These are phyloP conservation scores for Thalassiosira ordinaria DNA, from an alignment of 352 stramenopile species.

Conservation along the genomic window DNA sequence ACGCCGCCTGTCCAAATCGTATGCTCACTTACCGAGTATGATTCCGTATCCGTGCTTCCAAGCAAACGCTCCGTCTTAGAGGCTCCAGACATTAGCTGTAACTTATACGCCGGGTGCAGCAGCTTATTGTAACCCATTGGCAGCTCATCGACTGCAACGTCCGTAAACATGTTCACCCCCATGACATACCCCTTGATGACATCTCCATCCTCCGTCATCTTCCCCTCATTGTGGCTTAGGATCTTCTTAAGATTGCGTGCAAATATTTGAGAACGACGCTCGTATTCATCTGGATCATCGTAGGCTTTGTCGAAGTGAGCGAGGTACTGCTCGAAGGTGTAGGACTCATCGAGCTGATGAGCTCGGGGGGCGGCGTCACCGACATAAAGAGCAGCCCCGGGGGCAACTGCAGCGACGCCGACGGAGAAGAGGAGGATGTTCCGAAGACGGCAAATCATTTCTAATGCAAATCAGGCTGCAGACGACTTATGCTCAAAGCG, in stretches of 20 bases:
- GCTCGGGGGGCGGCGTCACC: conserved; percentile 19
- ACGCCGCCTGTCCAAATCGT: too few species aligned
- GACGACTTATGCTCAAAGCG: too few species aligned
- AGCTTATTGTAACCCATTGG: conserved; percentile 71
- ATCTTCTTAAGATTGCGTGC: conserved; percentile 65
- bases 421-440: conserved; percentile 24
- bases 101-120: conserved; percentile 36
- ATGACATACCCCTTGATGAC: conserved; percentile 44
- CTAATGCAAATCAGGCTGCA: too few species aligned
- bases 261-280: conserved; percentile 63
- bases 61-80: conserved; percentile 28
- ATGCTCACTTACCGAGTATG: conserved; percentile 47
- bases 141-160: conserved; percentile 65
- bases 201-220: conserved; percentile 26
- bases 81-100: background rate
- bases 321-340: conserved; percentile 71
- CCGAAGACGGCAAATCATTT: conserved; percentile 16
- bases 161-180: conserved; percentile 77
- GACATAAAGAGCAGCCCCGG: background rate
- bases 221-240: conserved; percentile 69
- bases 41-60: conserved; percentile 8
- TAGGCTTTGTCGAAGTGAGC: conserved; percentile 71
- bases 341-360: conserved; percentile 56
- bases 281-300: conserved; percentile 57
- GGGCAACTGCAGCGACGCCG: background rate